Base-by-base conservation (phyloP, 768 basidiomycete species). In the Boletus reticuloceps region DNA sequence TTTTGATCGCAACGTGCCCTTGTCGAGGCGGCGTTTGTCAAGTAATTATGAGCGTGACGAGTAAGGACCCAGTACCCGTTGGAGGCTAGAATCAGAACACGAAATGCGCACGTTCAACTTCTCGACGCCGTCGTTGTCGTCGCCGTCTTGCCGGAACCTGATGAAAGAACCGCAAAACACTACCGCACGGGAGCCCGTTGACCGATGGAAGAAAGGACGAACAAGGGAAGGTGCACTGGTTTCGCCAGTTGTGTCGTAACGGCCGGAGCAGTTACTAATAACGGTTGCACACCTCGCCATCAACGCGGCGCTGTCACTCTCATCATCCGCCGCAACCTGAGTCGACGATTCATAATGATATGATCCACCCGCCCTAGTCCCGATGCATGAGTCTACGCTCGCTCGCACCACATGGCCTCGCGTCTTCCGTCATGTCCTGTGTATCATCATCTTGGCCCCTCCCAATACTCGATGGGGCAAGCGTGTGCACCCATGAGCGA, bases 1-100 rank as follows among this genome's bases (percentile, higher is more conserved):
- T 84, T n/a, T 84, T 86, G 84, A 86, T 87, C 77, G 76, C 84
- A 87, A 87, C 85, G 86, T 89, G 86, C 82, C 85, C 80, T 75
- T 75, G 72, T 77, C 70, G 74, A 74, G 74, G 74, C 79, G 75
- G 74, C 73, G 76, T 76, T 75, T 78, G 74, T 72, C 73, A 76
- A 67, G 76, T 73, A 69, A 69, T 68, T 71, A 72, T 68, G 62
- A 59, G 58, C 37, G 55, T 63, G 53, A 58, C 58, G 57, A 46
- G 50, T 56, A 68, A 59, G 55, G 62, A 58, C 40, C 40, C 42
- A 63, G 53, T 63, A 43, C 20, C 48, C 54, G 64, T 50, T 63
- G 51, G 46, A 45, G 50, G 53, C 34, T 57, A 50, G 56, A 64
- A 67, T 54, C 51, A n/a, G n/a, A n/a, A n/a, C 56, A 64, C 58